Conservation (phyloP, 2,329 filamentous ascomycete species). For the Amauroascus niger region DNA sequence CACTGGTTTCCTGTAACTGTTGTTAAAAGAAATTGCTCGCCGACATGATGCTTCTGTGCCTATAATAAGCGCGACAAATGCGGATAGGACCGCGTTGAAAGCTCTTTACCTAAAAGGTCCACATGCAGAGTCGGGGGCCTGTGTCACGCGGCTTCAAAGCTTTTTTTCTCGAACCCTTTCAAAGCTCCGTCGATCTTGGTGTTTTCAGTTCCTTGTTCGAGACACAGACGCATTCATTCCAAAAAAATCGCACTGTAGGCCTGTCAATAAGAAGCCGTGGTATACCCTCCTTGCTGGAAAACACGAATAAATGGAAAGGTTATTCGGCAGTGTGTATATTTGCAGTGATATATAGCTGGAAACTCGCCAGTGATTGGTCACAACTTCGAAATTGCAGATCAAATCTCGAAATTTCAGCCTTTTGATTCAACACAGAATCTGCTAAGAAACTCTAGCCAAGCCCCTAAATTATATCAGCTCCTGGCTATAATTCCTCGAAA, state of each 20-base stretch:
- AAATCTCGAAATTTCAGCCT: conserved; percentile 4
- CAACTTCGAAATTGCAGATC: neutral
- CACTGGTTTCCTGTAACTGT: neutral
- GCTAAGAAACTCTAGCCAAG: neutral
- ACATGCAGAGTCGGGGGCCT: neutral
- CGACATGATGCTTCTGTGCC: neutral
- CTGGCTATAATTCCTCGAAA: conserved; percentile 1
- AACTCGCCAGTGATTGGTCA: conserved; percentile 1
- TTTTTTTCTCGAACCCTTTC: neutral
- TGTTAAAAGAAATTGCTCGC: neutral
- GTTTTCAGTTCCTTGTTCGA: neutral
- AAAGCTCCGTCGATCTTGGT: conserved; percentile 2
- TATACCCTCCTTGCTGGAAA: neutral
- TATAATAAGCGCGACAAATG: neutral
- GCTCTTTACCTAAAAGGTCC: neutral
- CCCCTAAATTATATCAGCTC: neutral
- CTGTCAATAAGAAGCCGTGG: neutral
- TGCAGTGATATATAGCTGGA: neutral
- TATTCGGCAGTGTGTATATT: neutral
- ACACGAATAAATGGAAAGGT: neutral
- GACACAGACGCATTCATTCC: neutral
- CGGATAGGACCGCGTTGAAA: neutral
- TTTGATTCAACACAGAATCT: neutral
- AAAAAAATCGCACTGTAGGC: neutral
- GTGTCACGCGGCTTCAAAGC: conserved; percentile 5